Conservation (phyloP, 495 filamentous ascomycete species). For the Talaromyces ruber region DNA sequence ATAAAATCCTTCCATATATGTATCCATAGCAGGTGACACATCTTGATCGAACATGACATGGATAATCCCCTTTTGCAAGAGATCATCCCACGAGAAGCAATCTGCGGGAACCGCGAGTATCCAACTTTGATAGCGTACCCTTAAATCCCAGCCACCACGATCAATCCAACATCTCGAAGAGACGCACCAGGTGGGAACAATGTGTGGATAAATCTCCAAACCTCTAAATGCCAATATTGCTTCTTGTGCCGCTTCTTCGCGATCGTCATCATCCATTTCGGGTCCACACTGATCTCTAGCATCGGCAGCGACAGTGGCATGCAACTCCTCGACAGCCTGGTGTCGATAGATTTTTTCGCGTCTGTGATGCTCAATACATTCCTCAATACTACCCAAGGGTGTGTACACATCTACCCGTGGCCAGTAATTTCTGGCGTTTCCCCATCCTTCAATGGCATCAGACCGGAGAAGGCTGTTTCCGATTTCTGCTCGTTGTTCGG, state of each 20-base stretch:
- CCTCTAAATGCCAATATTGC: background rate
- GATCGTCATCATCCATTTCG: background rate
- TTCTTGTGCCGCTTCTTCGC: background rate
- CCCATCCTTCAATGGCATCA: background rate
- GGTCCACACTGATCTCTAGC: background rate
- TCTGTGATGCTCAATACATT: background rate
- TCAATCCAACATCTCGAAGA: background rate
- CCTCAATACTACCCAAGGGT: background rate
- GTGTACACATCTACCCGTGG: slow-evolving; percentile 1
- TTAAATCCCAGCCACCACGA: background rate
- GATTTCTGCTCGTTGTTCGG: background rate
- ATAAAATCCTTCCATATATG: background rate
- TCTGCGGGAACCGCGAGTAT: background rate
- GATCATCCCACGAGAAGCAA: background rate
- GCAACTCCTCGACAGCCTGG: background rate
- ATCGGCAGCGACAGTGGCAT: background rate
- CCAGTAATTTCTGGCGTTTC: slow-evolving; percentile 1
- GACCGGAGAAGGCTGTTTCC: background rate
- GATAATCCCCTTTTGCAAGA: background rate
- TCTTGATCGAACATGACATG: background rate
- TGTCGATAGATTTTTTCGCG: background rate
- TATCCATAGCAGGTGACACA: background rate
- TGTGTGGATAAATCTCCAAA: background rate
- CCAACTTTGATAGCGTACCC: slow-evolving; percentile 1
- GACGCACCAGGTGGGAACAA: background rate